A percentile compares a stretch with the other conserved stretches of the same genome.
Evolutionary conservation across 495 filamentous ascomycete genomes (phyloP).

Genomic region (Aspergillus olivimuriae): DNA sequence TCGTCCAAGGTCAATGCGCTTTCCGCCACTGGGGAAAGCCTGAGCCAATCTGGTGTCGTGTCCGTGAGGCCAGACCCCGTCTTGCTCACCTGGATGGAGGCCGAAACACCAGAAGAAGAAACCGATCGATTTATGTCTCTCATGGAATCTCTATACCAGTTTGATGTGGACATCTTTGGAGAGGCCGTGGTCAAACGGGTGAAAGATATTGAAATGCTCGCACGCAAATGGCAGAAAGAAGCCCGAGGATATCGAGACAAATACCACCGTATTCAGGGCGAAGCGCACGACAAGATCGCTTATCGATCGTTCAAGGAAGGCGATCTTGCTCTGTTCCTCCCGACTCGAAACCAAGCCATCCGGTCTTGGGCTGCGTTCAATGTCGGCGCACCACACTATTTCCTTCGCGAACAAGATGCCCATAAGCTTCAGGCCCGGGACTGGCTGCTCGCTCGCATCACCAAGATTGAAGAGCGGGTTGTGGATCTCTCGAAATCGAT

Average conservation of each 20-base stretch:
- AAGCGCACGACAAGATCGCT: constrained; percentile 95
- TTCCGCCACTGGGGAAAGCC: constrained; percentile 51
- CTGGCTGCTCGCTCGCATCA: constrained; percentile 92
- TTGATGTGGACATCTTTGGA: constrained; percentile 75
- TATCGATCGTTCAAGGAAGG: constrained; percentile 94
- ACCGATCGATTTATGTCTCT: constrained; percentile 64
- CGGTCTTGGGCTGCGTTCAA: constrained; percentile 99
- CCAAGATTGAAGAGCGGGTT: constrained; percentile 84
- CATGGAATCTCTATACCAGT: constrained; percentile 59
- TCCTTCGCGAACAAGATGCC: constrained; percentile 84
- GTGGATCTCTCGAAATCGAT: constrained; percentile 83
- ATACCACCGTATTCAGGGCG: constrained; percentile 72
- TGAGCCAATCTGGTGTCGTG: constrained; percentile 53
- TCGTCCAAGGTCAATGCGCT: constrained; percentile 59
- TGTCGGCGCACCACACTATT: constrained; percentile 92
- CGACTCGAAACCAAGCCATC: constrained; percentile 86
- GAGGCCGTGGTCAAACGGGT: constrained; percentile 79
- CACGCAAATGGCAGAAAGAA: constrained; percentile 86
- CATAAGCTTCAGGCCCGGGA: constrained; percentile 79
- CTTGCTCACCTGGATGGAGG: constrained; percentile 72
- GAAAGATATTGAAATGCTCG: constrained; percentile 83
- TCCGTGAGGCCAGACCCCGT: constrained; percentile 51
- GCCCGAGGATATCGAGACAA: constrained; percentile 82
- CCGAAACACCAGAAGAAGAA: constrained; percentile 58
- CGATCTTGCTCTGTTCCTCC: constrained; percentile 90